phyloP scores from a whole-genome alignment of 768 basidiomycete species.

The Podaxis sp. region DNA sequence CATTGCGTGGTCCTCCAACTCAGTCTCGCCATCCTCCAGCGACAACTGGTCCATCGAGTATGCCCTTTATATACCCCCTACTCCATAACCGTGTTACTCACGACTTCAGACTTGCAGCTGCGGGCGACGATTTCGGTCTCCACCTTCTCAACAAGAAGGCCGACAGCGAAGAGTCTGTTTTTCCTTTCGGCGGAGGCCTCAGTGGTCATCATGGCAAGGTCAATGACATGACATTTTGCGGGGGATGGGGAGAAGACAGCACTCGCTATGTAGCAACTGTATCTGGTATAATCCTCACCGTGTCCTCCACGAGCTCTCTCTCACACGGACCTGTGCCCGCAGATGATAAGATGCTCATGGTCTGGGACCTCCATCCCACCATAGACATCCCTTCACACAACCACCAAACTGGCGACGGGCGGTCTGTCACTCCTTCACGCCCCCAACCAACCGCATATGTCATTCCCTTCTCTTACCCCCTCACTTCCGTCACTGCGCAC shows the following conservation, averaged over 20 bases:
- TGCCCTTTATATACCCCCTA: slow-evolving; percentile 19
- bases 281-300: slow-evolving; percentile 49
- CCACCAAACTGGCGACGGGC: slow-evolving; percentile 25
- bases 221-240: slow-evolving; percentile 80
- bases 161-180: slow-evolving; percentile 49
- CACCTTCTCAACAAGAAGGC: slow-evolving; percentile 65
- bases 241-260: slow-evolving; percentile 67
- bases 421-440: slow-evolving; percentile 37
- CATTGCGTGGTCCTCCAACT: slow-evolving; percentile 73
- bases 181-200: slow-evolving; percentile 75
- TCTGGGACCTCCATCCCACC: slow-evolving; percentile 79
- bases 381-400: slow-evolving; percentile 42
- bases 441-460: slow-evolving; percentile 78
- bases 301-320: slow-evolving; percentile 8
- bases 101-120: slow-evolving; percentile 58
- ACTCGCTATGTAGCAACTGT: slow-evolving; percentile 78
- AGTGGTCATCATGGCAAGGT: slow-evolving; percentile 80
- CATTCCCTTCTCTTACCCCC: slow-evolving; percentile 71
- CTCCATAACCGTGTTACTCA: slow-evolving; percentile 4
- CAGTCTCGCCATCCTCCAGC: slow-evolving; percentile 63
- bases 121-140: slow-evolving; percentile 67
- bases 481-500: slow-evolving; percentile 68
- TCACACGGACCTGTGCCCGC: slow-evolving; percentile 13
- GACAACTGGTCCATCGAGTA: slow-evolving; percentile 77
- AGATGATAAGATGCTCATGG: slow-evolving; percentile 86